phyloP scores from a whole-genome alignment of 208 protist genomes.

The Crithidia bombi region DNA sequence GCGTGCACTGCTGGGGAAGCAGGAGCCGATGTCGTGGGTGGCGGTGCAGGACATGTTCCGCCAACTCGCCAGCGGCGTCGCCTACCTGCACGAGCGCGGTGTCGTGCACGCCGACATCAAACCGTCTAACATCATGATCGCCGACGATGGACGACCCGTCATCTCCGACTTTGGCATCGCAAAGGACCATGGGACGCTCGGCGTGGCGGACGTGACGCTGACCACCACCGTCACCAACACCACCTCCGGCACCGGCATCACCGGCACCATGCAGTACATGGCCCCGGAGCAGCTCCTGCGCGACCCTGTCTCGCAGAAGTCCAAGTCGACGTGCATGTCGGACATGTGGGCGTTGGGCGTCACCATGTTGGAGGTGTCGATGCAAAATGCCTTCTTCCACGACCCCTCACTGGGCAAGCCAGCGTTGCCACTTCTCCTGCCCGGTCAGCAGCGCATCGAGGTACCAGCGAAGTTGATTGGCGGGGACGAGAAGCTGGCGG shows the following conservation, averaged over 20 bases:
- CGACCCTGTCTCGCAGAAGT: conserved; percentile 15
- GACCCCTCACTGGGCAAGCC: conserved; percentile 37
- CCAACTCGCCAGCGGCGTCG: conserved; percentile 64
- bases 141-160: conserved; percentile 59
- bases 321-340: conserved; percentile 39
- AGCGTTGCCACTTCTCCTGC: conserved; percentile 40
- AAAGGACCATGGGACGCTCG: conserved; percentile 47
- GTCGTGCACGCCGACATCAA: conserved; percentile 82
- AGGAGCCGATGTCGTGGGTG: conserved; percentile 49
- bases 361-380: conserved; percentile 55
- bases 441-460: conserved; percentile 38
- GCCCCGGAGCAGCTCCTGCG: conserved; percentile 60
- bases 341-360: conserved; percentile 73
- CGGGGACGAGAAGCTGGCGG: conserved; percentile 67
- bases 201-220: conserved; percentile 46
- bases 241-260: conserved; percentile 15
- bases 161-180: conserved; percentile 88
- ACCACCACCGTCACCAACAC: conserved; percentile 38
- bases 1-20: conserved; percentile 34
- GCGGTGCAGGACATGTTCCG: conserved; percentile 69
- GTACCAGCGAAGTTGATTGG: conserved; percentile 49
- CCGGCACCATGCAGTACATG: conserved; percentile 66
- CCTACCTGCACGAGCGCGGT: conserved; percentile 78
- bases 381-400: conserved; percentile 64
- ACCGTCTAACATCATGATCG: conserved; percentile 78